Base-by-base conservation (phyloP, 345 rosid species). In the Citrus maxima region DNA sequence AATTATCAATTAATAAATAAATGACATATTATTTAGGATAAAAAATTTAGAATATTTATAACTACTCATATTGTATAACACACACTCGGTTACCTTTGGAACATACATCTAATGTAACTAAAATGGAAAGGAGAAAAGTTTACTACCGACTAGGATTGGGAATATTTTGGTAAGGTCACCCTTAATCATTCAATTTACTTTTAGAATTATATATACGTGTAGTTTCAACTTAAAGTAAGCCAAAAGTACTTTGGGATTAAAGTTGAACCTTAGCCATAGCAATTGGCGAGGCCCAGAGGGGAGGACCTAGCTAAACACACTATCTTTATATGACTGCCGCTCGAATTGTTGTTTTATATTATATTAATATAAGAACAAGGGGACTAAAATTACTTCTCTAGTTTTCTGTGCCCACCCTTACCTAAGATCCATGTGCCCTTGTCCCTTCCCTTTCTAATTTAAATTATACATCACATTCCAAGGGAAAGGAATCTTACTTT, bases 321-420 rank as follows among this genome's bases (percentile, higher is more conserved):
- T 18, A 62, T 67, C 10, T 40, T 73, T 55, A 49, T 9, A 25
- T 24, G 70, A 67, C 73, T 27, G 74, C 82, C 42, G 38, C 59
- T 74, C 37, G 40, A 38, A 35, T 28, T 65, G 42, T 73, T 28
- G n/a, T 68, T 32, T 55, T 54, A 10, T 10, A 10, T 5, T n/a
- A 70, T 16, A 70, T 70, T 24, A 6, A 40, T 4, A 70, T 27
- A 49, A 7, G 4, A 6, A 5, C 7, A 25, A 51, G 30, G 60
- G 30, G 59, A 6, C 32, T 35, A n/a, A 35, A 80, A 62, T 80
- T 24, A 55, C 38, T 46, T 73, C 24, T 83, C 61, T 85, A 42
- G 84, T 80, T 77, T 85, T 87, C 88, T 60, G 91, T 77, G 87
- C 91, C 87, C 76, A 70, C 75, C 73, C 82, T 63, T 56, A 56